Base-by-base conservation (phyloP, 371 early-diverging fungal species). In the Syncephalastrum sp. region DNA sequence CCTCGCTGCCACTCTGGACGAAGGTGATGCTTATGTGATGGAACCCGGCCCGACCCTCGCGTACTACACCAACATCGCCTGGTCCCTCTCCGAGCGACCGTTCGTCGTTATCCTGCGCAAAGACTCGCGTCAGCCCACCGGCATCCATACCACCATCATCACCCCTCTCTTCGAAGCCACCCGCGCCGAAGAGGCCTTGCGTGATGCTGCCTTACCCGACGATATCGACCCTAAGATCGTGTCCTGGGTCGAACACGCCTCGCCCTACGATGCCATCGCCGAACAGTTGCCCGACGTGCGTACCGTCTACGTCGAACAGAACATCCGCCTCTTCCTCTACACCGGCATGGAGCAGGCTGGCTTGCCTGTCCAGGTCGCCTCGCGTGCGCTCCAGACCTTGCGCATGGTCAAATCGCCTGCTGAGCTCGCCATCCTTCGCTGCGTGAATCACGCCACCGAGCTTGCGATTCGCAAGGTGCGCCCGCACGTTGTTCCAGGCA, bases 91-190 rank as follows among this genome's bases (percentile, higher is more conserved):
- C 17, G 84, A 84, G 44, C 69, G 82, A 16, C 77, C 84, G 0
- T 84, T 84, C 54, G 53, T 84, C 45, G 72, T 78, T 10, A 47
- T 82, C 12, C 61, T 78, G 33, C 67, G 64, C 19, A 53, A 64
- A 16, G 71, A 72, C 23, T 8, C 38, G 2, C 38, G 38, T 12
- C 54, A 54, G 33, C 57, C 58, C 6, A 63, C 71, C 15, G 72
- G 76, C 44, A 68, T 76, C 6, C 49, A 55, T 24, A 67, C 67
- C 7, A 81, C 75, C 2, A 64, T 84, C 12, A 69, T 84, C 25
- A 70, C 75, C 2, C 84, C 84, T 23, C 70, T 71, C 17, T 84
- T 84, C 64, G 84, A 84, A 60, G 81, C 76, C 0, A 74, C 80
- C 0, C 75, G 82, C 23, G 84, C 82, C 1, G 44, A 56, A 3